Base-by-base conservation (phyloP, 345 rosid genomes). In the Ailanthus altissimus region DNA sequence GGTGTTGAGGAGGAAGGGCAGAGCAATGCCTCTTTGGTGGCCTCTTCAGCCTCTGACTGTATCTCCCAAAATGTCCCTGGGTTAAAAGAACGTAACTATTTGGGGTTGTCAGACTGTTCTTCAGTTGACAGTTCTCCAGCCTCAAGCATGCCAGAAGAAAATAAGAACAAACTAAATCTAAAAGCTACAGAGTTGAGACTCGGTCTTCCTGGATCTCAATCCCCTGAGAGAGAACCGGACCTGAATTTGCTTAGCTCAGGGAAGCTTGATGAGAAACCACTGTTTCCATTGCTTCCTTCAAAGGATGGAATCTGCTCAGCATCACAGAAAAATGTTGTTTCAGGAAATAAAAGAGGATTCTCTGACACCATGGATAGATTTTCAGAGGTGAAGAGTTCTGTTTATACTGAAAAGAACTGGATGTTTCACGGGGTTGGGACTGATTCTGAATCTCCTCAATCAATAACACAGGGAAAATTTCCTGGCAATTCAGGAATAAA, bases 121-220 rank as follows among this genome's bases (percentile, higher is more conserved):
- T 91, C 94, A 28, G 93, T 88, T 73, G 96, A 89, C 76, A 91
- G 94, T 73, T 92, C 90, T 63, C 88, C 84, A 4, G 86, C 84
- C 68, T 87, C 87, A 0, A 87, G 83, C 84, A 80, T 81, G 70
- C 78, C 77, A 0, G 91, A 82, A 40, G 90, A 82, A 65, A 83
- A 72, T 59, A 88, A 85, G 87, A 88, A 67, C 70, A 89, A 87
- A 73, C 86, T 92, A 80, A 90, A 89, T 81, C 78, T 94, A 76
- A 92, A 89, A 85, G 97, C 97, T 67, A 90, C 97, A 12, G 98
- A 94, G 79, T 80, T 94, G 50, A 86, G 93, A 75, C 93, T 94
- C 18, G 97, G 98, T 36, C 98, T 92, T 78, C 97, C 98, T 0
- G 92, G 93, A 72, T 91, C 89, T 1, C 94, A 79, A 60, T 91